A percentile compares a stretch with the other conserved stretches of the same genome.
These are phyloP conservation scores for Apiospora aurea DNA, from an alignment of 2,329 filamentous ascomycete species.

Conservation along the genomic window DNA sequence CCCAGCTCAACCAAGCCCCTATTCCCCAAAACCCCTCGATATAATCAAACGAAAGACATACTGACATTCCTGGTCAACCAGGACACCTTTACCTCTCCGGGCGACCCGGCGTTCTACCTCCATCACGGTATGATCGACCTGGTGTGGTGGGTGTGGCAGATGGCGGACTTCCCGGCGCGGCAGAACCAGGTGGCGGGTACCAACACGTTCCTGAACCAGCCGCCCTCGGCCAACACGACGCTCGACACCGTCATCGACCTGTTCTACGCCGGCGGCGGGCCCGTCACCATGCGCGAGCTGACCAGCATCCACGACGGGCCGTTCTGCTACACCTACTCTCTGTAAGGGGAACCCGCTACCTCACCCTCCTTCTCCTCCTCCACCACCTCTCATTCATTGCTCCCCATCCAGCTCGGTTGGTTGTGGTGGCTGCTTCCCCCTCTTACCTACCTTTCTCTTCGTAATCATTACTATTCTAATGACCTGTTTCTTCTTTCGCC, in stretches of 20 bases:
- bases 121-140: conserved; percentile 32
- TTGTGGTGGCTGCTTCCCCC: not conserved
- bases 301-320: conserved; percentile 39
- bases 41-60: not conserved
- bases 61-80: not conserved
- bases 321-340: conserved; percentile 39
- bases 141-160: conserved; percentile 36
- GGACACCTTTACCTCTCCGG: conserved; percentile 32
- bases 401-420: no score
- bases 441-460: no score
- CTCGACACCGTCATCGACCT: conserved; percentile 36
- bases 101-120: conserved; percentile 35
- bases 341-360: not conserved
- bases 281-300: conserved; percentile 37
- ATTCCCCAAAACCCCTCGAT: not conserved
- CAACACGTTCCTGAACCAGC: conserved; percentile 36
- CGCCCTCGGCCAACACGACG: conserved; percentile 34
- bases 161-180: conserved; percentile 27
- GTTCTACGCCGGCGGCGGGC: conserved; percentile 33
- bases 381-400: no score
- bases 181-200: conserved; percentile 33
- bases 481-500: not conserved
- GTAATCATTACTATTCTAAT: not conserved
- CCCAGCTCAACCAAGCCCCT: not conserved
- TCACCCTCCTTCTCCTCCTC: no score